Conservation (phyloP, 768 basidiomycete species). For the Rhizopogon vesiculosus region DNA sequence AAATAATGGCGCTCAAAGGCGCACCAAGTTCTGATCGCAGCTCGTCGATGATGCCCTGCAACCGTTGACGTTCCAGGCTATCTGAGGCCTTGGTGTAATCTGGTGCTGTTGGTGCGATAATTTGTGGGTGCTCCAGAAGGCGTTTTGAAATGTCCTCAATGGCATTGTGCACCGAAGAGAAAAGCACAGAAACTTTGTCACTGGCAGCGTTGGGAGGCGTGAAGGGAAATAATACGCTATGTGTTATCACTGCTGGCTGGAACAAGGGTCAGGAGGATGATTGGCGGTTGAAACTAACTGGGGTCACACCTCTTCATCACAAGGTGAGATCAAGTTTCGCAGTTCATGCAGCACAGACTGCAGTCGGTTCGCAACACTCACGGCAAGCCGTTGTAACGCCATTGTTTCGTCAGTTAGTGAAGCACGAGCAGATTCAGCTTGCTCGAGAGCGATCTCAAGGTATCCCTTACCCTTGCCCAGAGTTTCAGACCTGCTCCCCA, state of each 20-base stretch:
- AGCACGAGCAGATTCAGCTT: conserved; percentile 63
- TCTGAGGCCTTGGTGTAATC: conserved; percentile 10
- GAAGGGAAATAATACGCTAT: conserved; percentile 48
- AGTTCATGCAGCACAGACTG: conserved; percentile 50
- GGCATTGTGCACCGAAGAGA: conserved; percentile 36
- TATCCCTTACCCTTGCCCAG: conserved; percentile 49
- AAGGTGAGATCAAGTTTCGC: conserved; percentile 32
- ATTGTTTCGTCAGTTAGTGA: conserved; percentile 63
- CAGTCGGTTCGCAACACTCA: conserved; percentile 63
- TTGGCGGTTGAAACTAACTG: conserved; percentile 1
- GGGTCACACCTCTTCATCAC: conserved; percentile 43
- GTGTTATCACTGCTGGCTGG: conserved; percentile 43
- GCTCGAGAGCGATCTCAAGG: conserved; percentile 64
- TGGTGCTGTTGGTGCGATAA: conserved; percentile 10
- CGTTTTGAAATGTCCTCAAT: conserved; percentile 28
- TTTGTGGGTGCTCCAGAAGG: conserved; percentile 8
- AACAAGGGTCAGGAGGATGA: conserved; percentile 8
- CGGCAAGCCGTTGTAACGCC: conserved; percentile 51
- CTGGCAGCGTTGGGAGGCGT: conserved; percentile 44
- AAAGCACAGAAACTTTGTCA: conserved; percentile 41
- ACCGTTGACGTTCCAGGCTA: conserved; percentile 39
- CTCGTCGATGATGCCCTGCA: conserved; percentile 45
- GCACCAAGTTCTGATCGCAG: conserved; percentile 59
- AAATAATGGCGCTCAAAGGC: conserved; percentile 9
- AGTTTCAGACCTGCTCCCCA: conserved; percentile 39